Evolutionary conservation across 345 rosid genomes (phyloP).

Genomic region (Boechera retrofracta): DNA sequence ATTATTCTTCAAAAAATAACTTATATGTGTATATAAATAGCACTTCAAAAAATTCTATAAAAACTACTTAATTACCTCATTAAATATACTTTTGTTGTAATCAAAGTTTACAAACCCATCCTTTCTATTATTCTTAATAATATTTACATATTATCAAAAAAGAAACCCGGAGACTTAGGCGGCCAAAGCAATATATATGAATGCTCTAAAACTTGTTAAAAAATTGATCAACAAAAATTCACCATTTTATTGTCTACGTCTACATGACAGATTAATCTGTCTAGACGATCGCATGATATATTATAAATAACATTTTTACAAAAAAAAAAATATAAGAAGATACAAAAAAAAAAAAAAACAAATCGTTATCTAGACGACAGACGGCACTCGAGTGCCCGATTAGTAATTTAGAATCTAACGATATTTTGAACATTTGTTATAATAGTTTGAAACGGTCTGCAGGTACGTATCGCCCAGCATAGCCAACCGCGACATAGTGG

Average conservation of each 20-base stretch:
- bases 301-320: background rate
- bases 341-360: background rate
- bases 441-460: conserved; percentile 15
- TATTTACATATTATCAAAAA: too few species aligned
- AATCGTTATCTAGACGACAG: background rate
- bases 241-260: background rate
- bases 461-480: conserved; percentile 27
- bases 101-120: background rate
- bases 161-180: background rate
- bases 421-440: background rate
- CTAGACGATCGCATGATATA: background rate
- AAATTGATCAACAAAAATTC: background rate
- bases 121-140: too few species aligned
- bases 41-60: background rate
- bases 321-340: background rate
- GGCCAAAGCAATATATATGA: too few species aligned
- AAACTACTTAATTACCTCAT: background rate
- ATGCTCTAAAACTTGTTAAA: background rate
- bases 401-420: background rate
- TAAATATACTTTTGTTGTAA: background rate
- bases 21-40: background rate
- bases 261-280: background rate
- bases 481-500: conserved; percentile 37
- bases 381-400: background rate
- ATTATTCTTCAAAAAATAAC: too few species aligned